These are phyloP conservation scores for Tubosaeta brunneosetosa DNA, from an alignment of 768 basidiomycete species.

Conservation along the genomic window DNA sequence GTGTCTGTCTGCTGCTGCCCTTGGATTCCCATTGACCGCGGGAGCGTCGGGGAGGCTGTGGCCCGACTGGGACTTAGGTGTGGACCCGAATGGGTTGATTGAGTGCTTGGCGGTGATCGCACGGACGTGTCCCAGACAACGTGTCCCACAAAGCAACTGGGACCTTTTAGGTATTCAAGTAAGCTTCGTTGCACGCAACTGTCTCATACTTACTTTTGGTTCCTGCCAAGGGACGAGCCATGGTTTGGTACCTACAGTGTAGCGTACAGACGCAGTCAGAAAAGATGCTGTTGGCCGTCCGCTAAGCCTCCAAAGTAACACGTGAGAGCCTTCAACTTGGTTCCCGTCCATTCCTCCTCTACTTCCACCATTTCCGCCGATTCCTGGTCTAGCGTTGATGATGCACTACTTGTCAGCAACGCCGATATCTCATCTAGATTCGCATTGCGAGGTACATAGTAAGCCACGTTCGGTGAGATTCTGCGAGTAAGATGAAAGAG, in stretches of 20 bases:
- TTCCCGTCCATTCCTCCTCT: constrained; percentile 96
- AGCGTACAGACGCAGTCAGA: constrained; percentile 33
- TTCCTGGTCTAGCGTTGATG: constrained; percentile 2
- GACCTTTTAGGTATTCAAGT: too few species aligned
- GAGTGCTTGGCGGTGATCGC: background rate
- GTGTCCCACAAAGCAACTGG: background rate
- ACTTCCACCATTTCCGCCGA: constrained; percentile 69
- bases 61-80: too few species aligned
- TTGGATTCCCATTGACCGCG: background rate
- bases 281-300: constrained; percentile 60
- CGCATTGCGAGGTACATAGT: constrained; percentile 83
- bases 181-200: too few species aligned
- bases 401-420: constrained; percentile 31
- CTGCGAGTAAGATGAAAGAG: constrained; percentile 70
- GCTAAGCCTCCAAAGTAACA: constrained; percentile 90
- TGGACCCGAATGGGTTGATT: background rate
- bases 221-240: too few species aligned
- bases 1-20: too few species aligned
- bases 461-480: constrained; percentile 82
- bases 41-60: background rate
- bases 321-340: constrained; percentile 88
- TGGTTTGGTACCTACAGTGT: background rate
- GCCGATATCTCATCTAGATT: constrained; percentile 65
- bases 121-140: background rate
- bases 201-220: too few species aligned